phyloP scores from a whole-genome alignment of 2,329 filamentous ascomycete genomes.

The Tolypocladium sp. region DNA sequence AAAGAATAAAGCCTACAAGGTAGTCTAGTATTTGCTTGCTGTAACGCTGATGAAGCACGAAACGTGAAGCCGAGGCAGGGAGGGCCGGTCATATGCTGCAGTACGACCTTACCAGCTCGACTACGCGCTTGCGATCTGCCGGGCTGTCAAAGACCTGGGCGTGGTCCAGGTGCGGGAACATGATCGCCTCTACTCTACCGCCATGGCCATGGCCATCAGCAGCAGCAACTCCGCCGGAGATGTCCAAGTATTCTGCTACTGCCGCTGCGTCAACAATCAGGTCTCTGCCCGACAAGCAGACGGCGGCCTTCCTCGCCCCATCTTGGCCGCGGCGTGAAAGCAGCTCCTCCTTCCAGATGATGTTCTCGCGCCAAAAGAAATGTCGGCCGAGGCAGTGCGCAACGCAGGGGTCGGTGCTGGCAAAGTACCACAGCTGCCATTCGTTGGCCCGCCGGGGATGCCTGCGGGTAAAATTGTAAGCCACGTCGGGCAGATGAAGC shows the following conservation, averaged over 20 bases:
- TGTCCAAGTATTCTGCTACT: slow-evolving; percentile 46
- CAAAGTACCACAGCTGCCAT: slow-evolving; percentile 63
- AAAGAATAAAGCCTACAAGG: background rate
- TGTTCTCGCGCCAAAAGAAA: slow-evolving; percentile 66
- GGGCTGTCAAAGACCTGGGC: slow-evolving; percentile 48
- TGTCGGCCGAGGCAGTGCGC: slow-evolving; percentile 54
- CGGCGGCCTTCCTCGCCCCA: slow-evolving; percentile 35
- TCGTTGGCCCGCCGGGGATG: slow-evolving; percentile 51
- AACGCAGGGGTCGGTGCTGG: slow-evolving; percentile 56
- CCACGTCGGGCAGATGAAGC: slow-evolving; percentile 60
- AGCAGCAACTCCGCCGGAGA: slow-evolving; percentile 6
- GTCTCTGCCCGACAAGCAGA: slow-evolving; percentile 50
- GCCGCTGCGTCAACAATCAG: slow-evolving; percentile 53
- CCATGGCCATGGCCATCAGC: slow-evolving; percentile 1
- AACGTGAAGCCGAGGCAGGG: no score
- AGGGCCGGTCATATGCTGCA: slow-evolving; percentile 4
- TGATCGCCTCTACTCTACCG: slow-evolving; percentile 41
- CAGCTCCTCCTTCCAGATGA: slow-evolving; percentile 61
- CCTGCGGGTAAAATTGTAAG: slow-evolving; percentile 59
- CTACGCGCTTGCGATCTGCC: slow-evolving; percentile 15
- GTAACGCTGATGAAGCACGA: background rate
- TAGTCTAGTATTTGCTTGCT: background rate
- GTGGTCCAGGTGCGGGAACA: slow-evolving; percentile 54
- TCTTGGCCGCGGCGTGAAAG: slow-evolving; percentile 11
- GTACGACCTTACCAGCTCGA: slow-evolving; percentile 17